phyloP scores from a whole-genome alignment of 2,329 filamentous ascomycete species.

The Fusarium albosuccineum region DNA sequence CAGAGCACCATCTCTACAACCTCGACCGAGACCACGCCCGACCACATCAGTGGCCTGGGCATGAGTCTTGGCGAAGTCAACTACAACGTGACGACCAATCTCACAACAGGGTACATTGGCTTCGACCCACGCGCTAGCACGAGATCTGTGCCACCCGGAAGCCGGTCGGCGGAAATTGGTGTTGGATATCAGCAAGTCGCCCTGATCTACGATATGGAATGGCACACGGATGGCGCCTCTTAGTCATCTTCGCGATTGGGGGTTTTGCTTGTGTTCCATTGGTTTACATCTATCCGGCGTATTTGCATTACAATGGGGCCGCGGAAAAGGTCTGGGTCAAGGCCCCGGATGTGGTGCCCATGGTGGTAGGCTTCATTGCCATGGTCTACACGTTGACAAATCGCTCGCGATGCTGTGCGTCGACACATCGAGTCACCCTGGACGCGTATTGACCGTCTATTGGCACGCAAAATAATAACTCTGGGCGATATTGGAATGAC shows the following conservation, averaged over 20 bases:
- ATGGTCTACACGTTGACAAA: conserved; percentile 86
- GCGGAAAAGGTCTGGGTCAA: conserved; percentile 69
- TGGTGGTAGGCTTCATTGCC: conserved; percentile 72
- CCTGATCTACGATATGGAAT: no score
- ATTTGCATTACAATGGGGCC: conserved; percentile 76
- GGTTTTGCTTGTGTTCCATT: conserved; percentile 80
- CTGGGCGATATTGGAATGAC: no score
- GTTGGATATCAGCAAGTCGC: no score
- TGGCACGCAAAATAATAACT: no score
- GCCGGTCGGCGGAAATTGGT: no score
- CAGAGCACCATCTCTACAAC: no score
- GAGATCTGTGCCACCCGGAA: conserved; percentile 54
- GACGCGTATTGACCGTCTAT: no score
- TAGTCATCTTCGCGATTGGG: conserved; percentile 62
- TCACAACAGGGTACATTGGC: conserved; percentile 52
- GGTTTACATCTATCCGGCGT: conserved; percentile 82
- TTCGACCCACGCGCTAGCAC: conserved; percentile 61
- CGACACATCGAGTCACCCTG: no score
- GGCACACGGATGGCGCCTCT: no score
- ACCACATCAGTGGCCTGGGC: conserved; percentile 49
- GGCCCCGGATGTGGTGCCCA: conserved; percentile 71
- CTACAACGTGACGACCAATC: conserved; percentile 61
- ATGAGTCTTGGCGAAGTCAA: conserved; percentile 69
- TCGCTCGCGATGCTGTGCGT: no score
- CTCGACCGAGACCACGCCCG: no score